Conservation (phyloP, 768 basidiomycete species). For the Lyophyllum decastes region DNA sequence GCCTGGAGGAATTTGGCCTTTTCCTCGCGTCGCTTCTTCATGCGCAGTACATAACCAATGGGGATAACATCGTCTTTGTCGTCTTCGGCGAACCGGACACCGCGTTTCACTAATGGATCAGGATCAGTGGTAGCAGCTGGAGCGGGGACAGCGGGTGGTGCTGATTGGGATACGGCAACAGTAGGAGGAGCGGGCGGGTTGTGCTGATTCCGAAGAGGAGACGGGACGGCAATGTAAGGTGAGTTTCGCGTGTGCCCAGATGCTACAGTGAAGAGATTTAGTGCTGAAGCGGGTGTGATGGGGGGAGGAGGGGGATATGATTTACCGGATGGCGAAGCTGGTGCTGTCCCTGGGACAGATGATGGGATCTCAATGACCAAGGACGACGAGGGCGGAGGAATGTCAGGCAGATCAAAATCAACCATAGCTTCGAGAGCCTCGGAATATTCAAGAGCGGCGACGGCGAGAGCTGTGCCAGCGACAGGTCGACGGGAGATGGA, state of each 20-base stretch:
- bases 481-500: conserved; percentile 42
- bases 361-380: conserved; percentile 16
- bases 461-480: conserved; percentile 51
- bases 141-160: conserved; percentile 11
- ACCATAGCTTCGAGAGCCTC: conserved; percentile 66
- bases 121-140: conserved; percentile 12
- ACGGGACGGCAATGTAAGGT: conserved; percentile 45
- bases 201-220: conserved; percentile 49
- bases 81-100: conserved; percentile 67
- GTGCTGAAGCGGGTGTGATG: not conserved
- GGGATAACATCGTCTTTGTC: conserved; percentile 72
- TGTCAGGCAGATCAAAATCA: conserved; percentile 41
- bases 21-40: conserved; percentile 72
- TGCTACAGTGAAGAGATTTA: conserved; percentile 20
- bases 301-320: conserved; percentile 1
- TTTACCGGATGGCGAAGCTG: conserved; percentile 18
- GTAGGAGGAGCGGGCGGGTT: conserved; percentile 18
- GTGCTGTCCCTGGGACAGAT: conserved; percentile 11
- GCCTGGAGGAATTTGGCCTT: conserved; percentile 66
- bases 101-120: conserved; percentile 43
- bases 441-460: conserved; percentile 75
- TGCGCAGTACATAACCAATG: conserved; percentile 66
- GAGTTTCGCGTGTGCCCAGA: conserved; percentile 27
- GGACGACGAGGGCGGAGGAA: conserved; percentile 16
- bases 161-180: conserved; percentile 6